Evolutionary conservation across 192 early-diverging fungal species (phyloP).

Genomic region (Phlyctochytrium arcticum): DNA sequence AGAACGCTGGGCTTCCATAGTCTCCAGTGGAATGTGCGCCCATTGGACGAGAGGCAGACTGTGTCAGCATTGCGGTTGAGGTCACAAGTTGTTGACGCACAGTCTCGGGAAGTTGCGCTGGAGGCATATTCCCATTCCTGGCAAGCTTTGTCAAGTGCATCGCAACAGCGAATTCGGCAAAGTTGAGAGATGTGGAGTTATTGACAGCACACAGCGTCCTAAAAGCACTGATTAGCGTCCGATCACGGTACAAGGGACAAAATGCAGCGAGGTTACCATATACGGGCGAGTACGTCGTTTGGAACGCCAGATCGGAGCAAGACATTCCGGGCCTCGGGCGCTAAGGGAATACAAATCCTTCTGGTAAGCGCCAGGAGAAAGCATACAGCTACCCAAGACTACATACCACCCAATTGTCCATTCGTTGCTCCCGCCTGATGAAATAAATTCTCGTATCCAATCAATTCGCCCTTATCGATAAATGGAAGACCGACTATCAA

Average conservation of each 20-base stretch:
- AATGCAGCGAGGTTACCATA: slow-evolving; percentile 22
- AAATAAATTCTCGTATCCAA: slow-evolving; percentile 32
- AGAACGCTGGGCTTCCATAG: not conserved
- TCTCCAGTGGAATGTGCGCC: not conserved
- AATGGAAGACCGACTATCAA: slow-evolving; percentile 32
- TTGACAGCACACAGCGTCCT: slow-evolving; percentile 39
- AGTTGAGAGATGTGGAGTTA: slow-evolving; percentile 29
- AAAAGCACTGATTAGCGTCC: not conserved
- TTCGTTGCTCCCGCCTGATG: slow-evolving; percentile 23
- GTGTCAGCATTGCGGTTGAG: slow-evolving; percentile 12
- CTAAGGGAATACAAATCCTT: not conserved
- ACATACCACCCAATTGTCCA: slow-evolving; percentile 30
- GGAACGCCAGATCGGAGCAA: slow-evolving; percentile 25
- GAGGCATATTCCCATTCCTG: slow-evolving; percentile 31
- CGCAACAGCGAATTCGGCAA: slow-evolving; percentile 47
- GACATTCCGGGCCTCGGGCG: slow-evolving; percentile 17
- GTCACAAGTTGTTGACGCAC: slow-evolving; percentile 37
- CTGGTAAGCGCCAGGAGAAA: not conserved
- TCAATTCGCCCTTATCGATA: slow-evolving; percentile 29
- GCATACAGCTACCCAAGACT: not conserved
- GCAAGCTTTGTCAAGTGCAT: slow-evolving; percentile 45
- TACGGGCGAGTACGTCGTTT: slow-evolving; percentile 25
- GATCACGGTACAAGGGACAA: not conserved
- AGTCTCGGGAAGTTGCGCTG: slow-evolving; percentile 33
- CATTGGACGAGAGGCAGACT: not conserved